Conservation (phyloP, 2,329 filamentous ascomycete genomes). For the Pseudogymnoascus sp. region DNA sequence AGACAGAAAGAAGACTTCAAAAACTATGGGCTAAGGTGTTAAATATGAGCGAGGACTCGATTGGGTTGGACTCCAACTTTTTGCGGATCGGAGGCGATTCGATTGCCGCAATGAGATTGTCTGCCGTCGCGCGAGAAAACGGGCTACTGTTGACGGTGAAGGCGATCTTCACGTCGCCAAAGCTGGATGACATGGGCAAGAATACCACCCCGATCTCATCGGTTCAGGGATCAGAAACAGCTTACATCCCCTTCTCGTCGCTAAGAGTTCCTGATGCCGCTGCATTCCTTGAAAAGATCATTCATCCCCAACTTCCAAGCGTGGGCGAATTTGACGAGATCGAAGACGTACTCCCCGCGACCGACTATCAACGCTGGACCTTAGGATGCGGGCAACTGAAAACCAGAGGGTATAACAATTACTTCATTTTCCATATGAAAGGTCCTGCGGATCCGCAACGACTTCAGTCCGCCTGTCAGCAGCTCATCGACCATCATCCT, state of each 20-base stretch:
- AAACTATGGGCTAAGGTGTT: slow-evolving; percentile 36
- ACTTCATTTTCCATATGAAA: slow-evolving; percentile 12
- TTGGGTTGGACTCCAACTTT: slow-evolving; percentile 30
- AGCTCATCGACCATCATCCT: slow-evolving; percentile 7
- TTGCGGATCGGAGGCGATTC: slow-evolving; percentile 38
- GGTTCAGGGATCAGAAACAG: not conserved
- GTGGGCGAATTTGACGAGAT: too few species aligned
- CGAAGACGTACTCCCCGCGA: slow-evolving; percentile 12
- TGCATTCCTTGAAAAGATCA: not conserved
- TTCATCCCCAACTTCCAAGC: not conserved
- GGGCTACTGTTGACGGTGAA: slow-evolving; percentile 12
- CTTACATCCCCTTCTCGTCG: not conserved
- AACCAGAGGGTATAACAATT: slow-evolving; percentile 13
- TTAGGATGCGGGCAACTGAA: slow-evolving; percentile 7
- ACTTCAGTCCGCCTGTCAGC: slow-evolving; percentile 9
- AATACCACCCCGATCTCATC: not conserved
- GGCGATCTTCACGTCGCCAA: slow-evolving; percentile 12
- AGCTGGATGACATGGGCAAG: slow-evolving; percentile 12
- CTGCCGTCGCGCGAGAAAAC: slow-evolving; percentile 24
- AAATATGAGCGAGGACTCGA: slow-evolving; percentile 25
- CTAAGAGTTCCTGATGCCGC: not conserved
- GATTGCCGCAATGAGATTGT: slow-evolving; percentile 37
- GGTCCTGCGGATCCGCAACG: slow-evolving; percentile 5
- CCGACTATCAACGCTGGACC: slow-evolving; percentile 15
- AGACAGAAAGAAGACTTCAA: slow-evolving; percentile 22